A percentile compares a stretch with the other conserved stretches of the same genome.
Conservation (phyloP, 169 alveolate species). For the Cryptosporidium tyzzeri region DNA sequence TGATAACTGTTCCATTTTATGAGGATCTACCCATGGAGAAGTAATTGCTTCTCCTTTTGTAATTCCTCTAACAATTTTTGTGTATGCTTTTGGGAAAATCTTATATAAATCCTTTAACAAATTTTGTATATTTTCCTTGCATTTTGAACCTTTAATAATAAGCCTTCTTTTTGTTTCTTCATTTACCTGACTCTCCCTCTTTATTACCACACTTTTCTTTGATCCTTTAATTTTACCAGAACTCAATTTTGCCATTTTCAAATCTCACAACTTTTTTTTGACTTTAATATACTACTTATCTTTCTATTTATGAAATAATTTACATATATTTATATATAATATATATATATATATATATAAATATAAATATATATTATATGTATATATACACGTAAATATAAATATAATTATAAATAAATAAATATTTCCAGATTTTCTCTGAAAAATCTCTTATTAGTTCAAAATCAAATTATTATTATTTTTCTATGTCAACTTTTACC, state of each 20-base stretch:
- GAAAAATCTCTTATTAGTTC: neutral
- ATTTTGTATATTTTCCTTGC: slow-evolving; percentile 57
- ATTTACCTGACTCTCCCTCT: slow-evolving; percentile 54
- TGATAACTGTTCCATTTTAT: slow-evolving; percentile 56
- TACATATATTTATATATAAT: too few species aligned
- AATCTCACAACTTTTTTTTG: neutral
- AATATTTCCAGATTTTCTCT: neutral
- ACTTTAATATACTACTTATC: neutral
- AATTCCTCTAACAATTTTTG: slow-evolving; percentile 57
- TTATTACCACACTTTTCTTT: slow-evolving; percentile 20
- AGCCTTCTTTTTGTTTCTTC: slow-evolving; percentile 72
- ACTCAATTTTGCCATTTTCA: slow-evolving; percentile 3
- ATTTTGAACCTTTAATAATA: slow-evolving; percentile 64
- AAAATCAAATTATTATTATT: neutral
- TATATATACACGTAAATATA: too few species aligned
- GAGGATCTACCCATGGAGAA: slow-evolving; percentile 63
- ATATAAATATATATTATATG: too few species aligned
- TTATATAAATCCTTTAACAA: slow-evolving; percentile 34
- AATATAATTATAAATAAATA: neutral
- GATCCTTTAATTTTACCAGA: slow-evolving; percentile 64
- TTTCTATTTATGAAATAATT: neutral
- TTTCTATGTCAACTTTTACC: slow-evolving; percentile 1
- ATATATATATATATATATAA: too few species aligned
- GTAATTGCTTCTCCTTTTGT: slow-evolving; percentile 41
- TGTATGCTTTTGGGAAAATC: slow-evolving; percentile 51